Evolutionary conservation across 2,329 filamentous ascomycete genomes (phyloP).

Genomic region (Paecilomyces sp.): DNA sequence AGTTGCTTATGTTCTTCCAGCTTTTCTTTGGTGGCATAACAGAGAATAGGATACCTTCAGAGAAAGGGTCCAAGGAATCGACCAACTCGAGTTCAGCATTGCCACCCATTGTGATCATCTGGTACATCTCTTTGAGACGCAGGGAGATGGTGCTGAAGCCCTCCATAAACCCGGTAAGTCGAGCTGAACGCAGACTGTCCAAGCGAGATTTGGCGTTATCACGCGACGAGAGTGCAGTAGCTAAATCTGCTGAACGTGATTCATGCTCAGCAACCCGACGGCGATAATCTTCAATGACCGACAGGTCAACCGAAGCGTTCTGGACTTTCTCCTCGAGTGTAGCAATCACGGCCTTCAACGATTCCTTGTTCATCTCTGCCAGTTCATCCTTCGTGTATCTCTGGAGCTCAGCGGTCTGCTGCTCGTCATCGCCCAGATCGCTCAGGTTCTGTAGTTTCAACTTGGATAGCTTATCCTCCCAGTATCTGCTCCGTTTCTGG

Average conservation of each 20-base stretch:
- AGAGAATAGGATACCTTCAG: constrained; percentile 90
- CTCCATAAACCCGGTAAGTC: constrained; percentile 96
- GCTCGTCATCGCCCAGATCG: constrained; percentile 54
- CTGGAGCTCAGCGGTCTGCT: constrained; percentile 50
- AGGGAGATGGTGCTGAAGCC: constrained; percentile 92
- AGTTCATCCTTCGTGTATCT: constrained; percentile 69
- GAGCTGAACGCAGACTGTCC: constrained; percentile 82
- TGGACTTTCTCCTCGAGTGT: constrained; percentile 68
- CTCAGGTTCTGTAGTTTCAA: constrained; percentile 74
- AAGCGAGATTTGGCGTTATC: constrained; percentile 87
- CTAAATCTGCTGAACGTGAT: constrained; percentile 74
- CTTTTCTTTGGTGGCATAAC: constrained; percentile 99
- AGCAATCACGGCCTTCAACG: constrained; percentile 58
- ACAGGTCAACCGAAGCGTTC: constrained; percentile 78
- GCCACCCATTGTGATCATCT: constrained; percentile 99
- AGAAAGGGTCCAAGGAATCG: constrained; percentile 92
- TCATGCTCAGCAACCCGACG: constrained; percentile 78
- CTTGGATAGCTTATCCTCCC: constrained; percentile 84
- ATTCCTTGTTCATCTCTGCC: constrained; percentile 55
- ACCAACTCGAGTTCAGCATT: constrained; percentile 97
- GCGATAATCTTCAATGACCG: constrained; percentile 82
- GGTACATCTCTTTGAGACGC: constrained; percentile 98
- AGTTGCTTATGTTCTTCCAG: constrained; percentile 98
- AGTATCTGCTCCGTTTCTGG: constrained; percentile 74
- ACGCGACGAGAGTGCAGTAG: constrained; percentile 66